A percentile compares a stretch with the other conserved stretches of the same genome.
phyloP scores from a whole-genome alignment of 2,329 filamentous ascomycete genomes.

The Ascochyta clinopodiicola region DNA sequence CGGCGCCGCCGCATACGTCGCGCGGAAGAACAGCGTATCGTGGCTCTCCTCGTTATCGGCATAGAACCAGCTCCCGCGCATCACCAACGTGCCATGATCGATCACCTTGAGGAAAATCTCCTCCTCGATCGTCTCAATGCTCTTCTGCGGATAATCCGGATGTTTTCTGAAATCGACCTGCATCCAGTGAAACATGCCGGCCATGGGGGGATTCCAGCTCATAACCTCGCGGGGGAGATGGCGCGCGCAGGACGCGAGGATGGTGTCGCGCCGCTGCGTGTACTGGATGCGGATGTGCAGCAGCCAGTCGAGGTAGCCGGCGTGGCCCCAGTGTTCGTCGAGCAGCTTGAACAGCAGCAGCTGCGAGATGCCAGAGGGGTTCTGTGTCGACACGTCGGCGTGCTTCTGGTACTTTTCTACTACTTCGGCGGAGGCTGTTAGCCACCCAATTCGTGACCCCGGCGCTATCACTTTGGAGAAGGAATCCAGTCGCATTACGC shows the following conservation, averaged over 20 bases:
- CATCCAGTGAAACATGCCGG: constrained; percentile 96
- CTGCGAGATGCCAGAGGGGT: constrained; percentile 84
- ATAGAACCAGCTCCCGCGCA: constrained; percentile 89
- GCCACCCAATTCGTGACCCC: constrained; percentile 83
- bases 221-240: constrained; percentile 77
- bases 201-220: constrained; percentile 78
- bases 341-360: constrained; percentile 85
- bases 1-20: constrained; percentile 84
- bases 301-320: constrained; percentile 88
- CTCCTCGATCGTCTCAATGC: constrained; percentile 75
- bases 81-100: constrained; percentile 77
- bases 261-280: constrained; percentile 75
- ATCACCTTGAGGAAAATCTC: constrained; percentile 82
- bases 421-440: constrained; percentile 85
- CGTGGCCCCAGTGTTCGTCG: constrained; percentile 93
- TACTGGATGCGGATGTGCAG: constrained; percentile 83
- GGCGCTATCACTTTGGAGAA: constrained; percentile 92
- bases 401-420: constrained; percentile 82
- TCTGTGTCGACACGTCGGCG: constrained; percentile 83
- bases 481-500: constrained; percentile 88
- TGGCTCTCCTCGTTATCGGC: constrained; percentile 69
- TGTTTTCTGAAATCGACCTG: constrained; percentile 71
- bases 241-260: constrained; percentile 80
- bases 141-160: constrained; percentile 60
- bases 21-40: constrained; percentile 80